Conservation (phyloP, 2,329 filamentous ascomycete genomes). For the Mycocentrospora acerina region DNA sequence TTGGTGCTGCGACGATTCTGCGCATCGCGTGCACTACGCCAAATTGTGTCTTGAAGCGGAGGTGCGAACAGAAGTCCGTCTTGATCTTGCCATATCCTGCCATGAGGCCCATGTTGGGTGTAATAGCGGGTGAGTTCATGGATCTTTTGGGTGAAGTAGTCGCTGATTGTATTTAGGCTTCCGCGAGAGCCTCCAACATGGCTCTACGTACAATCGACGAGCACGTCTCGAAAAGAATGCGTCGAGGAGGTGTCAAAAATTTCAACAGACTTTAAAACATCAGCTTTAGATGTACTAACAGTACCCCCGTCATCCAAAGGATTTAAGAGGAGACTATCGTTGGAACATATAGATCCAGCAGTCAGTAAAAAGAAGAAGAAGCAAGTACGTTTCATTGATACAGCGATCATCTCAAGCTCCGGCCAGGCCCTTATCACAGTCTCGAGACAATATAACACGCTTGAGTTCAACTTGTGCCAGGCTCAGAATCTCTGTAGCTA, state of each 20-base stretch:
- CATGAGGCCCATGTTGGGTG: slow-evolving; percentile 1
- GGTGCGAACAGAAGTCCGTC: slow-evolving; percentile 14
- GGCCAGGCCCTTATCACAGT: background rate
- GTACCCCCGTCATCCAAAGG: slow-evolving; percentile 1
- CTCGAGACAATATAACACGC: slow-evolving; percentile 1
- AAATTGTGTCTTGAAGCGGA: slow-evolving; percentile 27
- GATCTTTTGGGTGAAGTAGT: too few relatives aligned
- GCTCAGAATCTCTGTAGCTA: slow-evolving; percentile 26
- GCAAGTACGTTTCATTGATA: slow-evolving; percentile 12
- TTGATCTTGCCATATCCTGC: slow-evolving; percentile 29
- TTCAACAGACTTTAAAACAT: background rate
- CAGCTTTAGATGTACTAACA: background rate
- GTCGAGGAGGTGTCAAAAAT: background rate
- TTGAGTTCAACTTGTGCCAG: slow-evolving; percentile 21
- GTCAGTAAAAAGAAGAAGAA: slow-evolving; percentile 12
- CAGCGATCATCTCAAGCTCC: background rate
- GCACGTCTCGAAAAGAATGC: slow-evolving; percentile 5
- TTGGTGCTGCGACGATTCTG: slow-evolving; percentile 21
- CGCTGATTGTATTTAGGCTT: slow-evolving; percentile 1
- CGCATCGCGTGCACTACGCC: slow-evolving; percentile 21
- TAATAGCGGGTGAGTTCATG: background rate
- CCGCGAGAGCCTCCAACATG: slow-evolving; percentile 19
- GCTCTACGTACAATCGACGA: slow-evolving; percentile 26
- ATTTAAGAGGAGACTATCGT: slow-evolving; percentile 20
- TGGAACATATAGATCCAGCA: slow-evolving; percentile 1